Conservation (phyloP, 352 stramenopile genomes). For the Hyaloperonospora brassicae region DNA sequence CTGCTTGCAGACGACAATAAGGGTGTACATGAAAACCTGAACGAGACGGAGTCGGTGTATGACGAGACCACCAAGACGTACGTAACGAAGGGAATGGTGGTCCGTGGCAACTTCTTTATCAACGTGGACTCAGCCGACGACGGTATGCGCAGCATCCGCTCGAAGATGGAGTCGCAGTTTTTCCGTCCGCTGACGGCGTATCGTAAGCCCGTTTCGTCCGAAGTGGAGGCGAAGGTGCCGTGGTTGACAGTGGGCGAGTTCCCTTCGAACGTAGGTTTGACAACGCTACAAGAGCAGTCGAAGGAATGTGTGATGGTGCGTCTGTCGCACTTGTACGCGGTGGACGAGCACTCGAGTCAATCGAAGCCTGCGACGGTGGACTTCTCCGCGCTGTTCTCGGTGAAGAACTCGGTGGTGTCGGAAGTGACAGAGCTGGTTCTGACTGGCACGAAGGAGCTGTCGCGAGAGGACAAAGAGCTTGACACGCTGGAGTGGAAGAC, state of each 20-base stretch:
- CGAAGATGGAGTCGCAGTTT: constrained; percentile 63
- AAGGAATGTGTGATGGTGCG: constrained; percentile 84
- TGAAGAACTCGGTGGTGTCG: constrained; percentile 40
- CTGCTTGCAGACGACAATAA: constrained; percentile 89
- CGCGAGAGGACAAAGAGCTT: constrained; percentile 32
- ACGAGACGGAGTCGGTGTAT: constrained; percentile 87
- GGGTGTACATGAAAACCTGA: constrained; percentile 89
- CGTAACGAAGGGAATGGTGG: constrained; percentile 51
- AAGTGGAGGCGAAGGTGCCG: constrained; percentile 45
- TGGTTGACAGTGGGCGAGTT: constrained; percentile 70
- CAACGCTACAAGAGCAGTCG: constrained; percentile 81
- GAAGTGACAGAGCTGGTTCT: constrained; percentile 85
- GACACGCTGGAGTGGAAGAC: constrained; percentile 32
- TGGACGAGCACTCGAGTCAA: constrained; percentile 77
- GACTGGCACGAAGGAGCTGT: constrained; percentile 57
- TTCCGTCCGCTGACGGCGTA: constrained; percentile 57
- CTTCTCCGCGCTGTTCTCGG: constrained; percentile 49
- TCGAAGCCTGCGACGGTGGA: constrained; percentile 71
- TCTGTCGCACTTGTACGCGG: constrained; percentile 90
- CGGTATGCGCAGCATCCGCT: constrained; percentile 46
- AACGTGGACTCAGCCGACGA: constrained; percentile 49
- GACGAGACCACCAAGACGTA: constrained; percentile 48
- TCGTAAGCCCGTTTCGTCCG: constrained; percentile 18
- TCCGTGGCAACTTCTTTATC: constrained; percentile 61
- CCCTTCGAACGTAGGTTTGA: constrained; percentile 89